Evolutionary conservation across 2,329 filamentous ascomycete species (phyloP).

Genomic region (Chrysoporthe puriensis): DNA sequence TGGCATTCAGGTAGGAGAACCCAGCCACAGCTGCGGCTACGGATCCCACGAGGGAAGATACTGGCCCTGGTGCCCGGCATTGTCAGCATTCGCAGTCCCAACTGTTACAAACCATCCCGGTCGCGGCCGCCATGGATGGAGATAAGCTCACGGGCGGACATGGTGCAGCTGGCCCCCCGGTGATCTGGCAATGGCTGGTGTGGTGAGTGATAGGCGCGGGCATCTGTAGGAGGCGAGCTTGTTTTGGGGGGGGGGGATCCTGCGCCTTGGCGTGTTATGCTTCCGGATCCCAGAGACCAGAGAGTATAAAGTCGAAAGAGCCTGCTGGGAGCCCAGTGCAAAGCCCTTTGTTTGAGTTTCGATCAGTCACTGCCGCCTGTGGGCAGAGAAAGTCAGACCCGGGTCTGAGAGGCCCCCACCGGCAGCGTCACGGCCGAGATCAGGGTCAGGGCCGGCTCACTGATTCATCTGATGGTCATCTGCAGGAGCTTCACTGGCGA

Average conservation of each 20-base stretch:
- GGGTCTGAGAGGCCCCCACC: background rate
- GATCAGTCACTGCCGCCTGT: no score
- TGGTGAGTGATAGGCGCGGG: background rate
- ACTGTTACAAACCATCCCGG: no score
- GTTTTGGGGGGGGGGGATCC: background rate
- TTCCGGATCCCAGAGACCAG: no score
- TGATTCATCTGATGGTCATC: background rate
- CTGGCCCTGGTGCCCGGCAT: background rate
- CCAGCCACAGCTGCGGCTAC: constrained; percentile 35
- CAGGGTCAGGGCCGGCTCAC: background rate
- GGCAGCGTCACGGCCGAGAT: background rate
- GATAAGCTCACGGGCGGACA: constrained; percentile 14
- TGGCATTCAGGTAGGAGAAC: constrained; percentile 68
- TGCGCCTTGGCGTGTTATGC: background rate
- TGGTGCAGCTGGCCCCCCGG: background rate
- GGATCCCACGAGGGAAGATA: constrained; percentile 15
- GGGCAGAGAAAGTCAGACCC: background rate
- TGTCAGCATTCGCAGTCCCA: background rate
- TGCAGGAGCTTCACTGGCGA: background rate
- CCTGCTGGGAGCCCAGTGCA: no score
- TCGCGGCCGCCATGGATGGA: no score
- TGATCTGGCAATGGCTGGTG: background rate
- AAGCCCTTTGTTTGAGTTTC: no score
- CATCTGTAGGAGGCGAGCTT: background rate
- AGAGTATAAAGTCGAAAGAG: no score